These are phyloP conservation scores for Exophiala aquamarina DNA, from an alignment of 2,329 filamentous ascomycete genomes.

Conservation along the genomic window DNA sequence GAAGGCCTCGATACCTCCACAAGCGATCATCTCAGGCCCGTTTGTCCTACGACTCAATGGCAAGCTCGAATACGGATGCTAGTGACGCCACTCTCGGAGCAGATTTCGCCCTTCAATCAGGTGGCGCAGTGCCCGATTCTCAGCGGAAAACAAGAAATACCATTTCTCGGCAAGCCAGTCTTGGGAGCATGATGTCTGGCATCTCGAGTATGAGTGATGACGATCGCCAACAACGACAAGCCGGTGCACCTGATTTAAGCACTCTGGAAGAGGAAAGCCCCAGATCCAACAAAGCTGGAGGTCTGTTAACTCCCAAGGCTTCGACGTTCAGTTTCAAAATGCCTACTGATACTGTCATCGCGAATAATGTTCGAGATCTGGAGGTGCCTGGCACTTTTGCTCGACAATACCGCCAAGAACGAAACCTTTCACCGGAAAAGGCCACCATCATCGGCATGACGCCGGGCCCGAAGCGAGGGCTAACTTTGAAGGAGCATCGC, in stretches of 20 bases:
- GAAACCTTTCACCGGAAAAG: constrained; percentile 62
- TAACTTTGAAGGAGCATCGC: constrained; percentile 96
- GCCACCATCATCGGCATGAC: constrained; percentile 44
- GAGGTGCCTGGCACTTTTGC: constrained; percentile 87
- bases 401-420: constrained; percentile 78
- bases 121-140: constrained; percentile 63
- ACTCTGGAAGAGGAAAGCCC: constrained; percentile 60
- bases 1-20: constrained; percentile 56
- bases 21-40: constrained; percentile 58
- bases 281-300: constrained; percentile 35
- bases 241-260: constrained; percentile 50
- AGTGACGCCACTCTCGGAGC: constrained; percentile 74
- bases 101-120: constrained; percentile 81
- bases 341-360: constrained; percentile 84
- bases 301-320: constrained; percentile 70
- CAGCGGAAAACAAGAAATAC: constrained; percentile 44
- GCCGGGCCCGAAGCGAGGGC: constrained; percentile 55
- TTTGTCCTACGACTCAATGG: constrained; percentile 58
- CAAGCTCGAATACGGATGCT: constrained; percentile 57
- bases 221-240: constrained; percentile 45
- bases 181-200: constrained; percentile 86
- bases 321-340: constrained; percentile 55
- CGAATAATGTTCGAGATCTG: constrained; percentile 84
- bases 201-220: constrained; percentile 54
- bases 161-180: constrained; percentile 75